These are phyloP conservation scores for Bothia castanella DNA, from an alignment of 1,284 basidiomycete species.

Conservation along the genomic window DNA sequence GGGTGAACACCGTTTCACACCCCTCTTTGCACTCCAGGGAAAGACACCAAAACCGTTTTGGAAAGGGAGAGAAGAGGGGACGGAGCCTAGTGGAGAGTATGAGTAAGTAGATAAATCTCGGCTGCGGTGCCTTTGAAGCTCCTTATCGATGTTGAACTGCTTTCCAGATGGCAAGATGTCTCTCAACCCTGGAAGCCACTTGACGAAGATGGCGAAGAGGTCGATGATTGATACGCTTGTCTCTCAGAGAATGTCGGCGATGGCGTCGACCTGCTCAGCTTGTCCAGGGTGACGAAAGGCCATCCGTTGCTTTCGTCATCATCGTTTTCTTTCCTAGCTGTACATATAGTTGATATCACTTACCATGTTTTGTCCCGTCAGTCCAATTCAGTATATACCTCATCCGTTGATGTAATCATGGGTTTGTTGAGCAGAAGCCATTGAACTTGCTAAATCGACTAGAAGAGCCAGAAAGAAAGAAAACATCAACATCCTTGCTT, in stretches of 20 bases:
- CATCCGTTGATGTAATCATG: too few relatives aligned
- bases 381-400: too few relatives aligned
- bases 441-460: too few relatives aligned
- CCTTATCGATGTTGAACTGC: background rate
- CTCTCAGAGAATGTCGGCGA: background rate
- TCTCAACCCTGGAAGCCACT: slow-evolving; percentile 15
- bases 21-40: slow-evolving; percentile 10
- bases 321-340: too few relatives aligned
- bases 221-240: background rate
- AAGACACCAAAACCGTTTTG: too few relatives aligned
- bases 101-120: background rate
- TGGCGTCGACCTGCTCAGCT: background rate
- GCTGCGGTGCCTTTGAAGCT: background rate
- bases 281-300: background rate
- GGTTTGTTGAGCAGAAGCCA: too few relatives aligned
- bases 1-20: slow-evolving; percentile 7
- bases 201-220: slow-evolving; percentile 13
- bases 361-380: too few relatives aligned
- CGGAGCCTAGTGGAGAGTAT: background rate
- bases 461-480: too few relatives aligned
- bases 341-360: too few relatives aligned
- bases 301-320: too few relatives aligned
- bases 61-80: background rate
- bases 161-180: slow-evolving; percentile 12
- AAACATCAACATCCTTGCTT: too few relatives aligned